These are phyloP conservation scores for Penicillium sp. DNA, from an alignment of 2,329 filamentous ascomycete species.

Conservation along the genomic window DNA sequence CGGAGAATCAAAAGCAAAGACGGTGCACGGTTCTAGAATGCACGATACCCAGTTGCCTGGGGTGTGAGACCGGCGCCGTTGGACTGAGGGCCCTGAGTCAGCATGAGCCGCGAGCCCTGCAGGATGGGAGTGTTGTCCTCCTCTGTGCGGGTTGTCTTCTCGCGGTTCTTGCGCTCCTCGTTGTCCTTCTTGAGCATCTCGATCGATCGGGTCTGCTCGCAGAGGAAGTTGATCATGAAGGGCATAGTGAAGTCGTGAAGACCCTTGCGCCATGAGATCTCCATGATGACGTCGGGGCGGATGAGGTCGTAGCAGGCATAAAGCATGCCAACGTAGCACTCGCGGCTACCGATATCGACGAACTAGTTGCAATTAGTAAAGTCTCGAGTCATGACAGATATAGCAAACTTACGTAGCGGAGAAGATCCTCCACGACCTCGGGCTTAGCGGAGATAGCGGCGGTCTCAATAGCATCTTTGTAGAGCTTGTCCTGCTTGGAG, in stretches of 20 bases:
- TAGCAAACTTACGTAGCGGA: constrained; percentile 81
- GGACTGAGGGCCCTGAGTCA: constrained; percentile 86
- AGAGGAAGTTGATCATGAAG: constrained; percentile 98
- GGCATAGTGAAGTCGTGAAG: constrained; percentile 98
- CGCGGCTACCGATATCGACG: constrained; percentile 96
- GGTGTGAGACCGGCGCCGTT: constrained; percentile 74
- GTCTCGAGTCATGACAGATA: not conserved
- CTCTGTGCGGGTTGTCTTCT: constrained; percentile 75
- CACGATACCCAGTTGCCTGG: constrained; percentile 75
- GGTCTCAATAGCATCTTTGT: constrained; percentile 99
- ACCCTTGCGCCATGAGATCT: constrained; percentile 94
- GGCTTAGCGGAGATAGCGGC: constrained; percentile 85
- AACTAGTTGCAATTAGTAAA: constrained; percentile 62
- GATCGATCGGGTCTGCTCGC: constrained; percentile 84
- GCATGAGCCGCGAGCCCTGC: constrained; percentile 84
- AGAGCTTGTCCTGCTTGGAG: constrained; percentile 98
- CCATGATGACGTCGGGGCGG: constrained; percentile 85
- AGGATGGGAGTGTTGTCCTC: constrained; percentile 94
- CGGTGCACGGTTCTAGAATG: constrained; percentile 44
- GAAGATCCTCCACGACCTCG: constrained; percentile 90
- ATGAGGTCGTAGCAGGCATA: constrained; percentile 98
- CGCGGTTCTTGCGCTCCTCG: constrained; percentile 76
- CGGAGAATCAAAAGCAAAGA: constrained; percentile 13
- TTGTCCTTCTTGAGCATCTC: constrained; percentile 88
- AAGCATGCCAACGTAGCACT: constrained; percentile 99